These are phyloP conservation scores for Ensete glaucum DNA, from an alignment of 176 grass and related monocot species.

Conservation along the genomic window DNA sequence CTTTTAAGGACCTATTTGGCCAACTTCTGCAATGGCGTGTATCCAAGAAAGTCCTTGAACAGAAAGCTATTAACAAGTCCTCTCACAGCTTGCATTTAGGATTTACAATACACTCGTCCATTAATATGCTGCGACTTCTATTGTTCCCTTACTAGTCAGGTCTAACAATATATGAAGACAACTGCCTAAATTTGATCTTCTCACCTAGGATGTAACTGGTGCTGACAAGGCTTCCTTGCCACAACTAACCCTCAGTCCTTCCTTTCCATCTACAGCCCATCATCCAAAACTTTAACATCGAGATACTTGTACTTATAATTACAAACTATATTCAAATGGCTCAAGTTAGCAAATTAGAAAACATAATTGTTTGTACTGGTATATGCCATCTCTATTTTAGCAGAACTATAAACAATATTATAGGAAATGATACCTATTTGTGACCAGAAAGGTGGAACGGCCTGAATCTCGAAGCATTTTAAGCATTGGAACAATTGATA, in stretches of 20 bases:
- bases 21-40: not conserved
- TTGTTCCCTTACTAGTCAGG: too few relatives aligned
- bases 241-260: not conserved
- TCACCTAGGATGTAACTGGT: too few relatives aligned
- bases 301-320: too few relatives aligned
- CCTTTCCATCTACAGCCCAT: too few relatives aligned
- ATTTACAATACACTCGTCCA: not conserved
- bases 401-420: slow-evolving; percentile 5
- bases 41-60: too few relatives aligned
- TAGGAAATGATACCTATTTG: slow-evolving; percentile 56
- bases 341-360: not conserved
- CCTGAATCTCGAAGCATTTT: slow-evolving; percentile 84
- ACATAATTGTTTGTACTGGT: not conserved
- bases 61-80: not conserved
- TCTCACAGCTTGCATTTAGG: not conserved
- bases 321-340: not conserved
- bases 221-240: too few relatives aligned
- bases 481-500: slow-evolving; percentile 89
- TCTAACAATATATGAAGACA: too few relatives aligned
- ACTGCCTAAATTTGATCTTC: too few relatives aligned
- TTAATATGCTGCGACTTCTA: not conserved
- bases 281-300: too few relatives aligned
- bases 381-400: not conserved
- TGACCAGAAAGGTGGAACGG: slow-evolving; percentile 81
- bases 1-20: not conserved